Percentiles rank a stretch among this genome's conserved stretches.
These are phyloP conservation scores for Silene latifolia DNA, from an alignment of 148 eudicot genomes.

Conservation along the genomic window DNA sequence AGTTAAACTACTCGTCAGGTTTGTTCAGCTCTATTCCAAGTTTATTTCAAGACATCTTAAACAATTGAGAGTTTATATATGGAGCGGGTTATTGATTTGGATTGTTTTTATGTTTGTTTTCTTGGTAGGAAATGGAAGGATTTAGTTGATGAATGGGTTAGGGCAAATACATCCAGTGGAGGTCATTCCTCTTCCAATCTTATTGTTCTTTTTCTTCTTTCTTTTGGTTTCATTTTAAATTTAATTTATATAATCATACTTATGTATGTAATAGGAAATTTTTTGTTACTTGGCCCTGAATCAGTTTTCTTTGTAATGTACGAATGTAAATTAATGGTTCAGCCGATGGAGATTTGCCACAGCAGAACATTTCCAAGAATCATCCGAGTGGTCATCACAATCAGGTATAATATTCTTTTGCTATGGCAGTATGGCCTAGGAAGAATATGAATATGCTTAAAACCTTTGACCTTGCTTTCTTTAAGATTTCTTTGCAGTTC, in stretches of 20 bases:
- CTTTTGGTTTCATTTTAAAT: not conserved
- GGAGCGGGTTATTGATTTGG: conserved; percentile 7
- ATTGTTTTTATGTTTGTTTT: conserved; percentile 1
- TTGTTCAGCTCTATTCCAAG: not conserved
- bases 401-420: conserved; percentile 53
- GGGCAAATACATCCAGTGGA: conserved; percentile 49
- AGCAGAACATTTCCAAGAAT: conserved; percentile 40
- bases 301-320: conserved; percentile 13
- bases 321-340: conserved; percentile 32
- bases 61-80: conserved; percentile 11
- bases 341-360: conserved; percentile 85
- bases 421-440: conserved; percentile 13
- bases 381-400: conserved; percentile 58
- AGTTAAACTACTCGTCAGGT: conserved; percentile 93
- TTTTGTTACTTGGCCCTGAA: conserved; percentile 9
- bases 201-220: conserved; percentile 18
- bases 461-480: conserved; percentile 9
- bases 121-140: conserved; percentile 88
- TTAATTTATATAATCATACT: not conserved
- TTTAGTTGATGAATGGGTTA: conserved; percentile 95
- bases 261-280: not conserved
- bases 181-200: conserved; percentile 51
- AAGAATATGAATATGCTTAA: conserved; percentile 29
- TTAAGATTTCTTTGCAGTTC: not conserved
- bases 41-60: not conserved